Percentiles rank a stretch among this genome's conserved stretches.
Evolutionary conservation across 2,329 filamentous ascomycete genomes (phyloP).

Genomic region (Dothideomycetes sp.): DNA sequence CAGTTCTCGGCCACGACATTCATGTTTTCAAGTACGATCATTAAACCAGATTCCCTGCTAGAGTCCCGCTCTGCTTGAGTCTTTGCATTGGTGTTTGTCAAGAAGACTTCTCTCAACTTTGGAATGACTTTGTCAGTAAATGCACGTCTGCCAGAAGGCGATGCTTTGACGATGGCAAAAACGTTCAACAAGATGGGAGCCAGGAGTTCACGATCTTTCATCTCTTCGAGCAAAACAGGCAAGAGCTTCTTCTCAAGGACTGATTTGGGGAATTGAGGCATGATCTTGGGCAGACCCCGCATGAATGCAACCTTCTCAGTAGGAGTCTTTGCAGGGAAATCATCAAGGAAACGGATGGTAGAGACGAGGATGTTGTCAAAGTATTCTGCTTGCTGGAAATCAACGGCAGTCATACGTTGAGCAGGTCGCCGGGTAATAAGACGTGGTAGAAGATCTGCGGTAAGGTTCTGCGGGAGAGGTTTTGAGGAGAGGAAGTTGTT

Average conservation of each 20-base stretch:
- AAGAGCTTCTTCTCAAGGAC: conserved; percentile 93
- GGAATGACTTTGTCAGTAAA: conserved; percentile 86
- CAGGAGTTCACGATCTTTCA: conserved; percentile 82
- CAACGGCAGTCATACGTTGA: conserved; percentile 74
- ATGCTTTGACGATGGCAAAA: conserved; percentile 74
- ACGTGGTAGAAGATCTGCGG: conserved; percentile 65
- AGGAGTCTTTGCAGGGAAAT: conserved; percentile 81
- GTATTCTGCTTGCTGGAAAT: conserved; percentile 91
- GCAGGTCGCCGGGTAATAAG: conserved; percentile 82
- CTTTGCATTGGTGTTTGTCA: conserved; percentile 42
- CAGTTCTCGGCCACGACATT: conserved; percentile 67
- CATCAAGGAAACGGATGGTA: conserved; percentile 89
- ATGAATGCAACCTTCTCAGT: conserved; percentile 89
- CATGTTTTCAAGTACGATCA: conserved; percentile 83
- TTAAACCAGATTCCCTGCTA: conserved; percentile 77
- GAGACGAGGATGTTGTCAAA: conserved; percentile 97
- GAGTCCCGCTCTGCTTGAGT: conserved; percentile 61
- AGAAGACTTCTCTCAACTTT: conserved; percentile 71
- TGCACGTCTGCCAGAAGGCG: conserved; percentile 66
- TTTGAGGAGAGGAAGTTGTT: conserved; percentile 82
- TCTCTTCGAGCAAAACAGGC: conserved; percentile 79
- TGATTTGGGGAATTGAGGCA: conserved; percentile 85
- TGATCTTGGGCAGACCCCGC: conserved; percentile 73
- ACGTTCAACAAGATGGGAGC: conserved; percentile 82
- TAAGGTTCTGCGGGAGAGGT: conserved; percentile 69